Evolutionary conservation across 768 basidiomycete species (phyloP), one percentile per base, ranked within the genome.

Genomic region (Auricularia auricula-judae): DNA sequence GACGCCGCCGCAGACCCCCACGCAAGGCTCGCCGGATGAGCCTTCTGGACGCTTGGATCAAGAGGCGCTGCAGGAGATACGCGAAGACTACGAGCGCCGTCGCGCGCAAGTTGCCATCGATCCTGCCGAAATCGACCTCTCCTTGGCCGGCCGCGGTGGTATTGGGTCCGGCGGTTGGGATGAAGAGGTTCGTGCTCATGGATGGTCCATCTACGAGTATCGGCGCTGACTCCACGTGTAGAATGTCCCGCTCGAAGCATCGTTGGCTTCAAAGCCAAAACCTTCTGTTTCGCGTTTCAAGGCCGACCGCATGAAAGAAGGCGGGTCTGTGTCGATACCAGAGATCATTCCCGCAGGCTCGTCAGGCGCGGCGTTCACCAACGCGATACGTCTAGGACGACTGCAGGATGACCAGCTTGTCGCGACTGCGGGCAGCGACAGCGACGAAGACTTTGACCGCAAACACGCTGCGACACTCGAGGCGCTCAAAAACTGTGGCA

Each of bases 161-260:
- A 36, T 60, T 39, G 63, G 47, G 36, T 64, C 63, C 10, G 63
- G 63, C 54, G 56, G 36, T 23, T 64, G 63, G 63, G 63, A 64
- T 33, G 35, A 54, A 42, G 63, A 64, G 47, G 63, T 35, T 3
- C 29, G 11, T 60, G 10, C 61, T 29, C 29, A 29, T 3, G 29
- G 29, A 29, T 29, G 29, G 29, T 29, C 29, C 29, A 29, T 29
- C 2, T 3, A 29, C 29, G 29, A 29, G 29, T 29, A 29, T 29
- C 29, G 29, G 29, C 29, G 29, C 29, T 29, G 29, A 29, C 29
- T 29, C 29, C 29, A 29, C 29, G 29, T 29, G 29, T 29, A 59
- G 56, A 59, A 59, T 3, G 56, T 59, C 23, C 56, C 56, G 4
- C 56, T 59, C 1, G 56, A 59, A 4, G 56, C 56, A 8, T 29